Conservation (phyloP, 148 eudicot genomes). For the Spergularia bocconei region DNA sequence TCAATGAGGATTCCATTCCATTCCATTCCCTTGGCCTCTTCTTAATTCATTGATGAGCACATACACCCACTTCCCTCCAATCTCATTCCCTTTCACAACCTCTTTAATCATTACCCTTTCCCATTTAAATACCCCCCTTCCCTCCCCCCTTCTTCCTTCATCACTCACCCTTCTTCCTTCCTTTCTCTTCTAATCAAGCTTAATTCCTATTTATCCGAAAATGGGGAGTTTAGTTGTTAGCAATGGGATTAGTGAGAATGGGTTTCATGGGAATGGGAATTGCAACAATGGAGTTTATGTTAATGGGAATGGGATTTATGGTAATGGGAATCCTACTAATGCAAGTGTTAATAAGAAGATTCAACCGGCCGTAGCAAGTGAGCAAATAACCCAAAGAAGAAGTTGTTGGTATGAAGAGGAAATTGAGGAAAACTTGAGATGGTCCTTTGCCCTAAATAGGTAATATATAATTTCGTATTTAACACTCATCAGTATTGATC, state of each 20-base stretch:
- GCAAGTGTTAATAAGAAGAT: no score
- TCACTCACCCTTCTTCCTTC: constrained; percentile 19
- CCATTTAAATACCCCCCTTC: constrained; percentile 25
- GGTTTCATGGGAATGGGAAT: neutral
- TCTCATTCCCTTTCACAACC: neutral
- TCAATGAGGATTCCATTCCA: constrained; percentile 49
- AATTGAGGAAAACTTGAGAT: constrained; percentile 81
- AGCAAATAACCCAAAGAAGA: constrained; percentile 48
- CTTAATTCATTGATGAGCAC: no score
- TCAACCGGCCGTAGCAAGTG: constrained; percentile 2
- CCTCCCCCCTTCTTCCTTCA: neutral
- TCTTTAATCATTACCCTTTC: constrained; percentile 32
- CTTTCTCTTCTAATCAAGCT: neutral
- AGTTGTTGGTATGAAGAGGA: constrained; percentile 98
- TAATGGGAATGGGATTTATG: constrained; percentile 30
- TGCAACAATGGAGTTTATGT: constrained; percentile 52
- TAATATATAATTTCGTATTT: constrained; percentile 14
- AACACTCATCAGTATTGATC: no score
- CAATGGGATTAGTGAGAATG: neutral
- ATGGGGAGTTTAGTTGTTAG: constrained; percentile 4
- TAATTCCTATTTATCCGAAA: neutral
- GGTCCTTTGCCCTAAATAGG: constrained; percentile 94
- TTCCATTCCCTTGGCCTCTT: constrained; percentile 2
- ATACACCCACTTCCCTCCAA: constrained; percentile 22
- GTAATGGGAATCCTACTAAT: constrained; percentile 30